phyloP scores from a whole-genome alignment of 768 basidiomycete genomes.

The Hirschioporus abietinus region DNA sequence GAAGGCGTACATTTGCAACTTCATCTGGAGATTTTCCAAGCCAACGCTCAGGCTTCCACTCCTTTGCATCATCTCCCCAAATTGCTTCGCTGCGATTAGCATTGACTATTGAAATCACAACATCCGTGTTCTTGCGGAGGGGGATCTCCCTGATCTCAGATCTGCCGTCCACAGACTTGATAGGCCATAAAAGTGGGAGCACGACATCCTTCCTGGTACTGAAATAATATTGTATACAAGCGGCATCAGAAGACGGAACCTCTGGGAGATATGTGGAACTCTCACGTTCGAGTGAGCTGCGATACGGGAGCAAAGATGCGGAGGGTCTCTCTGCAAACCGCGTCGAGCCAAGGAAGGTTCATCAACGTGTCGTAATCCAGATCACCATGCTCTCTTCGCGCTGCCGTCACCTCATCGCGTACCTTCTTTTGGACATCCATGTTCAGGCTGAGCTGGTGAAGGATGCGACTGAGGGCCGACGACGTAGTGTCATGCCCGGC shows the following conservation, averaged over 20 bases:
- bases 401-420: slow-evolving; percentile 15
- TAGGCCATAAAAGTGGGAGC: slow-evolving; percentile 36
- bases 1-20: slow-evolving; percentile 7
- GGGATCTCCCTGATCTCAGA: slow-evolving; percentile 14
- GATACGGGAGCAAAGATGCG: slow-evolving; percentile 20
- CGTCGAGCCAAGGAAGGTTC: slow-evolving; percentile 29
- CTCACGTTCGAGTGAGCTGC: background rate
- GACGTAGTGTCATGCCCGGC: slow-evolving; percentile 26
- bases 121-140: slow-evolving; percentile 22
- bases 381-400: slow-evolving; percentile 17
- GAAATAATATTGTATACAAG: background rate
- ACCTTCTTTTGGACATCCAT: slow-evolving; percentile 31
- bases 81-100: slow-evolving; percentile 9
- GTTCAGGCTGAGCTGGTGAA: slow-evolving; percentile 22
- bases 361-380: slow-evolving; percentile 28
- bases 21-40: slow-evolving; percentile 6
- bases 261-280: background rate
- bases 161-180: slow-evolving; percentile 32
- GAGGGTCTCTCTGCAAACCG: slow-evolving; percentile 30
- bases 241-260: background rate
- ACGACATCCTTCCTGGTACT: slow-evolving; percentile 34
- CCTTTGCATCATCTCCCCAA: slow-evolving; percentile 15
- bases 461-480: slow-evolving; percentile 16
- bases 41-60: slow-evolving; percentile 18
- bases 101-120: slow-evolving; percentile 10